Conservation (phyloP, 805 yeast genomes). For the Cyberlindnera lachancei region DNA sequence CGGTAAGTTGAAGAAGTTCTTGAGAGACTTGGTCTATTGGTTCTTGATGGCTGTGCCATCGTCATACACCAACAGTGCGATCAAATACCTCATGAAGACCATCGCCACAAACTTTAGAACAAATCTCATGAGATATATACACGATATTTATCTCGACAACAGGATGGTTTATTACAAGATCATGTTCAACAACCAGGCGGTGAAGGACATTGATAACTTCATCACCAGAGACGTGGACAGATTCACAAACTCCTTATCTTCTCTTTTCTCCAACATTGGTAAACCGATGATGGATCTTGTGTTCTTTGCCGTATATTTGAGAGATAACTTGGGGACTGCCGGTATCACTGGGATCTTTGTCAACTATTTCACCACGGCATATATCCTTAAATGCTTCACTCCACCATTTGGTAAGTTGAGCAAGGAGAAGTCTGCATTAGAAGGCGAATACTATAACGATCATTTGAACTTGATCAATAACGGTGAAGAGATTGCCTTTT, state of each 20-base stretch:
- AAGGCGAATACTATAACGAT: conserved; percentile 83
- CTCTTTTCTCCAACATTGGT: conserved; percentile 81
- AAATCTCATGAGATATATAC: conserved; percentile 74
- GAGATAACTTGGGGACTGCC: conserved; percentile 81
- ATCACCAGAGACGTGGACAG: conserved; percentile 78
- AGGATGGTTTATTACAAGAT: conserved; percentile 78
- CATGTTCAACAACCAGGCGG: conserved; percentile 38
- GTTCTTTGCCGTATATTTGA: conserved; percentile 74
- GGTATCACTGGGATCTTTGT: conserved; percentile 77
- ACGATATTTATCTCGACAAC: conserved; percentile 80
- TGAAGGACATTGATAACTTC: conserved; percentile 69
- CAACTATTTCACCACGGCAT: conserved; percentile 77
- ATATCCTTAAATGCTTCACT: conserved; percentile 59
- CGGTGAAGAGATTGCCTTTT: conserved; percentile 90
- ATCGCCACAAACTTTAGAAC: conserved; percentile 81
- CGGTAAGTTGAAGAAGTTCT: conserved; percentile 66
- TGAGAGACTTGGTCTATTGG: conserved; percentile 80
- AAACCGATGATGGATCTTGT: conserved; percentile 85
- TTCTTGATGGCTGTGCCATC: conserved; percentile 88
- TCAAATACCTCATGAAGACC: conserved; percentile 69
- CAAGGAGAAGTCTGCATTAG: conserved; percentile 65
- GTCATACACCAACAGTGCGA: conserved; percentile 84
- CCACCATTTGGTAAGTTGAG: conserved; percentile 82
- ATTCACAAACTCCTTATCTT: conserved; percentile 74
- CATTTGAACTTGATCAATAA: conserved; percentile 81